Evolutionary conservation across 108 stramenopile genomes (phyloP), one percentile per base, ranked within the genome.

Genomic region (Cyclotella baltica): DNA sequence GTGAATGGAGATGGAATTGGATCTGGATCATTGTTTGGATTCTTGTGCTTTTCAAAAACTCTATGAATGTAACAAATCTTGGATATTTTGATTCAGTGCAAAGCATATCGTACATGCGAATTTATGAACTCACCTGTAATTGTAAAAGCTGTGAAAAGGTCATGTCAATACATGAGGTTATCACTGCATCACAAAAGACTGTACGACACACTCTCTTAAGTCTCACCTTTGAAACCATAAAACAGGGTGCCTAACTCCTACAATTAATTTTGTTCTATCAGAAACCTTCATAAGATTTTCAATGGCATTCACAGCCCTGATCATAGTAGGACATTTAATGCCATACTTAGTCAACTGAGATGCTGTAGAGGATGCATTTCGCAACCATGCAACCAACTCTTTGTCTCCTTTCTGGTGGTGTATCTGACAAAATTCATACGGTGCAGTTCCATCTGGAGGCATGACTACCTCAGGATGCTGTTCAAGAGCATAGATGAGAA

Each of bases 181-280:
- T 10, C 11, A 4, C 11, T 52, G 51, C n/a, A 52, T n/a, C n/a
- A n/a, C n/a, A n/a, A n/a, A 46, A 46, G 16, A 46, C 46, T 46
- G 16, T 46, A 46, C 13, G 16, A 46, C 16, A 46, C 46, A 46
- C 46, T 13, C 13, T 46, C 46, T 16, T 23, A 55, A n/a, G 53
- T 77, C 82, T 38, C 48, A 83, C 46, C 80, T 81, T 53, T 87
- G 83, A 56, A 88, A 85, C 58, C 77, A 83, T 19, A 35, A 52
- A 8, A 85, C 63, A 36, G 87, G 87, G 66, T 84, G 80, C 64
- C 87, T 80, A 40, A 88, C 70, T 16, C 87, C 87, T 15, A 88
- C 72, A 40, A 88, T 62, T 11, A 88, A 38, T 30, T 65, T 74
- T 15, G 83, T 70, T 2, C 40, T 3, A 57, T 71, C 30, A 8